A percentile compares a stretch with the other conserved stretches of the same genome.
These are phyloP conservation scores for Ophiocordyceps camponoti-leonardi DNA, from an alignment of 2,329 filamentous ascomycete species.

Conservation along the genomic window DNA sequence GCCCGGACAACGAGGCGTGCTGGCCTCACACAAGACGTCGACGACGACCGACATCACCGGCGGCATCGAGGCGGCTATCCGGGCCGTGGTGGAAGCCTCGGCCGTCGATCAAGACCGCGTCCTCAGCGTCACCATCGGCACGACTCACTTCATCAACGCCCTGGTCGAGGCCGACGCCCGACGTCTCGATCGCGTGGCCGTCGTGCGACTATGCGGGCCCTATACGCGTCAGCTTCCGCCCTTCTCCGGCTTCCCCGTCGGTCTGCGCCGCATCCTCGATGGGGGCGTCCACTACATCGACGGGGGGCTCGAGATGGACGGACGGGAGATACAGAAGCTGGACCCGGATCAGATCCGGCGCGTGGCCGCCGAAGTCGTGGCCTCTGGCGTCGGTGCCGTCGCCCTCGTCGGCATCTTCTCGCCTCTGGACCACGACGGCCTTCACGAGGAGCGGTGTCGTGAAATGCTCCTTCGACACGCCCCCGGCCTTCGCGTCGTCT, in stretches of 20 bases:
- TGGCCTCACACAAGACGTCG: conserved; percentile 29
- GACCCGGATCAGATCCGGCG: conserved; percentile 18
- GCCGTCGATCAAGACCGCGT: conserved; percentile 19
- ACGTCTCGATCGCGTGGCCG: conserved; percentile 25
- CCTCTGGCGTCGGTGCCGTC: conserved; percentile 17
- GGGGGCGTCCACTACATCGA: conserved; percentile 23
- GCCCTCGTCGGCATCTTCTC: conserved; percentile 28
- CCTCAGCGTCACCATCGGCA: conserved; percentile 30
- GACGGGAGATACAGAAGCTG: conserved; percentile 22
- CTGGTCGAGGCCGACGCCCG: conserved; percentile 26
- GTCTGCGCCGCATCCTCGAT: conserved; percentile 20
- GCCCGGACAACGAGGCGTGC: conserved; percentile 18
- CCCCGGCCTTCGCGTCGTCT: conserved; percentile 20
- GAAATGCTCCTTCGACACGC: conserved; percentile 17
- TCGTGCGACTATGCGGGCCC: conserved; percentile 26
- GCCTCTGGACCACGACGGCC: conserved; percentile 22
- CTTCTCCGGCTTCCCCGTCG: conserved; percentile 26
- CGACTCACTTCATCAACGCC: conserved; percentile 32
- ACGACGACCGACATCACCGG: conserved; percentile 32
- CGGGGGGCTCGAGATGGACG: conserved; percentile 30
- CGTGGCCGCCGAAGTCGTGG: conserved; percentile 14
- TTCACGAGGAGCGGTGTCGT: conserved; percentile 22
- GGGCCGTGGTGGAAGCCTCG: conserved; percentile 21
- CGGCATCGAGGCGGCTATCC: conserved; percentile 28
- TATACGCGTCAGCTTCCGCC: conserved; percentile 26